Evolutionary conservation across 1,284 basidiomycete species (phyloP), one percentile per base, ranked within the genome.

Genomic region (Rhodotorula mucilaginosa): DNA sequence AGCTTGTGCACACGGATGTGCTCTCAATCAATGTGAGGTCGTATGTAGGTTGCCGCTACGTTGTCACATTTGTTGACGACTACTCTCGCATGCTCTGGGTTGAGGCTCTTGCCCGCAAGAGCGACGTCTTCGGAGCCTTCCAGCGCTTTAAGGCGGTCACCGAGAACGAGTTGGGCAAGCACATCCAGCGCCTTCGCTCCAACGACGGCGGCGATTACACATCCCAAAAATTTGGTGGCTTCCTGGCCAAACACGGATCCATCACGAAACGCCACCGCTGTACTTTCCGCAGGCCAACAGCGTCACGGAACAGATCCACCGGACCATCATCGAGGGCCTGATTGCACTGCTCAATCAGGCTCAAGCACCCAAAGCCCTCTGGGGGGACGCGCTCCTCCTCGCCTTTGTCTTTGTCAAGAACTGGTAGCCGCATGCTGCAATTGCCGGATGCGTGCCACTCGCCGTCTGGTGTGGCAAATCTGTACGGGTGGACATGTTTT

Each of bases 61-160:
- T 78, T 78, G 74, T 82, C 26, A 79, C 78, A 1, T 81, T 82
- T 69, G 81, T 82, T 63, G 80, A 83, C 73, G 79, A 82, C 64
- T 73, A 69, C 56, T 75, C 76, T 5, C 67, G 73, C 13, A 77
- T 77, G 31, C 70, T 74, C 58, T 77, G 67, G 58, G 75, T 79
- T 2, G 62, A 72, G 48, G 75, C 79, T 21, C 70, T 83, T 39
- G 79, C 75, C 29, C 58, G 57, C 23, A 84, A 83, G 77, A 79
- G 73, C 54, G 80, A 83, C 2, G 77, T 78, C 19, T 79, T 81
- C 64, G 58, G 65, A 5, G 58, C 66, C 12, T 81, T 84, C 70
- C 77, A 78, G 63, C 49, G 68, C 5, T 83, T 79, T 74, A 79
- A 81, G 56, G 76, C 80, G 1, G 67, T 69, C 64, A 71, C 74